A percentile compares a stretch with the other conserved stretches of the same genome.
phyloP scores from a whole-genome alignment of 352 stramenopile genomes.

The Pythium coloratum region DNA sequence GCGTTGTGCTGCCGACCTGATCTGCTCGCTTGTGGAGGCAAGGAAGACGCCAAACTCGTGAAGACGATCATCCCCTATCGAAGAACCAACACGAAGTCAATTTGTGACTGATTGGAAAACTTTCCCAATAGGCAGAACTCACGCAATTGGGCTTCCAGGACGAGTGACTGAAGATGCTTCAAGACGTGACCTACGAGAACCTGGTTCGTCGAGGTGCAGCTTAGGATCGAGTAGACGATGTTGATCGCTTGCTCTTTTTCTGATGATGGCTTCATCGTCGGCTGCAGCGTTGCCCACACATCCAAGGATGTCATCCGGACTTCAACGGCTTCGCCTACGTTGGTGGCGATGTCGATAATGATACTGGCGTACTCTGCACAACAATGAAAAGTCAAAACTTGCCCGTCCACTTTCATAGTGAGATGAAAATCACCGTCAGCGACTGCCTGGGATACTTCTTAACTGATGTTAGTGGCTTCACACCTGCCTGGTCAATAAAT shows the following conservation, averaged over 20 bases:
- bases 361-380: conserved; percentile 16
- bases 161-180: conserved; percentile 16
- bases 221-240: conserved; percentile 16
- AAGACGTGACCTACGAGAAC: conserved; percentile 8
- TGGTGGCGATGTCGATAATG: conserved; percentile 8
- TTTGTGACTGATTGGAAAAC: neutral
- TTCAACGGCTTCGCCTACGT: neutral
- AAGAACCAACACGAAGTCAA: neutral
- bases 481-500: neutral
- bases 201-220: neutral
- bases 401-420: neutral
- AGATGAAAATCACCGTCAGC: conserved; percentile 14
- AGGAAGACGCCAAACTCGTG: conserved; percentile 20
- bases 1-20: neutral
- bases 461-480: neutral
- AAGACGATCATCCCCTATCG: conserved; percentile 21
- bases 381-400: neutral
- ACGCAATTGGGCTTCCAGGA: conserved; percentile 25
- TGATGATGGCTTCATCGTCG: conserved; percentile 19
- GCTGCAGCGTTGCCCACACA: conserved; percentile 25
- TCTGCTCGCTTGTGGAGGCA: neutral
- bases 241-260: conserved; percentile 23
- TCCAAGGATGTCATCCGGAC: conserved; percentile 18
- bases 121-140: neutral
- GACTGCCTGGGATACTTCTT: conserved; percentile 23